phyloP scores from a whole-genome alignment of 805 yeast species.

The Teunomyces lycoperdinae region DNA sequence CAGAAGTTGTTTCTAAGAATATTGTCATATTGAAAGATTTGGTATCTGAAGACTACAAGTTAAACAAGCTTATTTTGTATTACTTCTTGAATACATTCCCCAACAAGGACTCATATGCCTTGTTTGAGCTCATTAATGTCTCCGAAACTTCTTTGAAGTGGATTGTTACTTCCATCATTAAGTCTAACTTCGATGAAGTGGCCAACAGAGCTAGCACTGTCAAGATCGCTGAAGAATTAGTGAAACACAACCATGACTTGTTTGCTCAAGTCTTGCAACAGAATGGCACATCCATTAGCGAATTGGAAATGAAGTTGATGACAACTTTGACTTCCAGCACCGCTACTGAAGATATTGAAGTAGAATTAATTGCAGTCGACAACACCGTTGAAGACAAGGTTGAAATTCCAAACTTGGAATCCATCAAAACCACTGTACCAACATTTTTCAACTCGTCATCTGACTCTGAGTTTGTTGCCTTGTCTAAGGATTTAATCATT shows the following conservation, averaged over 20 bases:
- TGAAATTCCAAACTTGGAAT: slow-evolving; percentile 17
- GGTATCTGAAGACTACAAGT: slow-evolving; percentile 23
- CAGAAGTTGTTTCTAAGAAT: slow-evolving; percentile 22
- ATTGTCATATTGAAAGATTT: slow-evolving; percentile 11
- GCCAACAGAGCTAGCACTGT: slow-evolving; percentile 16
- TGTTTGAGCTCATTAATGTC: slow-evolving; percentile 23
- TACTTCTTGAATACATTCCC: slow-evolving; percentile 27
- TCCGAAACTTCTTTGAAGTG: slow-evolving; percentile 14
- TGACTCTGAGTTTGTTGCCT: slow-evolving; percentile 39
- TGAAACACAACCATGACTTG: slow-evolving; percentile 17
- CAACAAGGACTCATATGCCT: slow-evolving; percentile 14
- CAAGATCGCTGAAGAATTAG: slow-evolving; percentile 20
- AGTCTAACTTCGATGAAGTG: slow-evolving; percentile 9
- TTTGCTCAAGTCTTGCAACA: slow-evolving; percentile 19
- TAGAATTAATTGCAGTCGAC: slow-evolving; percentile 17
- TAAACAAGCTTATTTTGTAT: slow-evolving; percentile 29
- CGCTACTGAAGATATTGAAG: slow-evolving; percentile 32
- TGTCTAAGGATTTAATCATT: slow-evolving; percentile 40
- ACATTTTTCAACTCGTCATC: slow-evolving; percentile 36
- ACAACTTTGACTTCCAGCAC: slow-evolving; percentile 46
- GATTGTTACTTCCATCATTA: slow-evolving; percentile 6
- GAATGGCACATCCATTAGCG: slow-evolving; percentile 21
- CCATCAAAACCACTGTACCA: slow-evolving; percentile 12
- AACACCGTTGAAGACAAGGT: slow-evolving; percentile 14
- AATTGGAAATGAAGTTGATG: slow-evolving; percentile 59